phyloP scores from a whole-genome alignment of 2,329 filamentous ascomycete species.

The Boeremia exigua region DNA sequence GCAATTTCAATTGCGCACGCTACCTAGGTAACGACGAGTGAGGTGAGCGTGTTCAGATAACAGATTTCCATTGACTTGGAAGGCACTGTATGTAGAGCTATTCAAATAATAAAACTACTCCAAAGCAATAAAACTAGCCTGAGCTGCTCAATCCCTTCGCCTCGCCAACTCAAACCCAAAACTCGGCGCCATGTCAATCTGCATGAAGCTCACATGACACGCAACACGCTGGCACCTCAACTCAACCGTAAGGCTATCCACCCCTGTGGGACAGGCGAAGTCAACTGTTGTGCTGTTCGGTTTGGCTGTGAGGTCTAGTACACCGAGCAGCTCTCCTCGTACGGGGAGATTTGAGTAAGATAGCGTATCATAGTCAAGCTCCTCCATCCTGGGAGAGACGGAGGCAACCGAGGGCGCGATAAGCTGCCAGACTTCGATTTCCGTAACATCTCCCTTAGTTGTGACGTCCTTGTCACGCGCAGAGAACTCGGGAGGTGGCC shows the following conservation, averaged over 20 bases:
- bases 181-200: constrained; percentile 14
- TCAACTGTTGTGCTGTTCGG: constrained; percentile 15
- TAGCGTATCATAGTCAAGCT: constrained; percentile 13
- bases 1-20: too few species aligned
- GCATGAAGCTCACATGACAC: constrained; percentile 15
- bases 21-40: too few species aligned
- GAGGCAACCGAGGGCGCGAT: constrained; percentile 3
- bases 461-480: constrained; percentile 7
- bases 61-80: too few species aligned
- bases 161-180: constrained; percentile 15
- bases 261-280: constrained; percentile 8
- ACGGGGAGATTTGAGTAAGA: constrained; percentile 10
- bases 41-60: too few species aligned
- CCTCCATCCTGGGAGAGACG: neutral
- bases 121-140: too few species aligned
- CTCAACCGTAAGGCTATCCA: constrained; percentile 8
- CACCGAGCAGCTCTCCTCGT: constrained; percentile 12
- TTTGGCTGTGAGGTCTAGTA: constrained; percentile 8
- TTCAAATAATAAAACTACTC: too few species aligned
- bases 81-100: too few species aligned
- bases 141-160: neutral
- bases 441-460: constrained; percentile 11
- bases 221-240: constrained; percentile 10
- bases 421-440: constrained; percentile 13
- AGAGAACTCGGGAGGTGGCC: constrained; percentile 13